phyloP scores from a whole-genome alignment of 1,284 basidiomycete genomes.

The Ceratobasidium sp. region DNA sequence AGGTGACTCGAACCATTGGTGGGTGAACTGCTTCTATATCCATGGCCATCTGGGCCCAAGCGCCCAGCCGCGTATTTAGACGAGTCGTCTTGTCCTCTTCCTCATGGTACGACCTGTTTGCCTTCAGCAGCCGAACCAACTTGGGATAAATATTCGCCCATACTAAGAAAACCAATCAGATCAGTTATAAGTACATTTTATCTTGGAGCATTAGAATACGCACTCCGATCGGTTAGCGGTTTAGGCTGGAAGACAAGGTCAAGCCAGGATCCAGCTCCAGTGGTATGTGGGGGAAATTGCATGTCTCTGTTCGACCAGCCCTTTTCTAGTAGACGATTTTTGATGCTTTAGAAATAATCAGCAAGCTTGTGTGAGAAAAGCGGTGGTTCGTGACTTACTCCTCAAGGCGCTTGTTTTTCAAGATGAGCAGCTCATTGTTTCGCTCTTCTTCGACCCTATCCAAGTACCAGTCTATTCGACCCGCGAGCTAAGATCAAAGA shows the following conservation, averaged over 20 bases:
- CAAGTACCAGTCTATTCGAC: no score
- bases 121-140: neutral
- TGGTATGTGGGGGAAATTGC: no score
- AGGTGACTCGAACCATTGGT: neutral
- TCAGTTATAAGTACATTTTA: no score
- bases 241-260: constrained; percentile 3
- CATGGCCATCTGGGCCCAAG: neutral
- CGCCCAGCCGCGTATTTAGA: no score
- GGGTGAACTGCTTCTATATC: neutral
- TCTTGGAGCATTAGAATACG: neutral
- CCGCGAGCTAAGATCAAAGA: no score
- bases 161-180: neutral
- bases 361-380: no score
- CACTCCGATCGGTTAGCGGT: constrained; percentile 23
- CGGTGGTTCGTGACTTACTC: no score
- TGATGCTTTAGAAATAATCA: no score
- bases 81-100: neutral
- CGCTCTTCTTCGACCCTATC: no score
- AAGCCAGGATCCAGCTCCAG: neutral
- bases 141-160: constrained; percentile 10
- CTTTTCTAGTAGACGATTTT: no score
- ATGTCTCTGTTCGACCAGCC: neutral
- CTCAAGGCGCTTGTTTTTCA: no score
- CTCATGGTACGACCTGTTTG: constrained; percentile 3
- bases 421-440: no score